phyloP scores from a whole-genome alignment of 495 filamentous ascomycete species.

The Emericellopsis terricola region DNA sequence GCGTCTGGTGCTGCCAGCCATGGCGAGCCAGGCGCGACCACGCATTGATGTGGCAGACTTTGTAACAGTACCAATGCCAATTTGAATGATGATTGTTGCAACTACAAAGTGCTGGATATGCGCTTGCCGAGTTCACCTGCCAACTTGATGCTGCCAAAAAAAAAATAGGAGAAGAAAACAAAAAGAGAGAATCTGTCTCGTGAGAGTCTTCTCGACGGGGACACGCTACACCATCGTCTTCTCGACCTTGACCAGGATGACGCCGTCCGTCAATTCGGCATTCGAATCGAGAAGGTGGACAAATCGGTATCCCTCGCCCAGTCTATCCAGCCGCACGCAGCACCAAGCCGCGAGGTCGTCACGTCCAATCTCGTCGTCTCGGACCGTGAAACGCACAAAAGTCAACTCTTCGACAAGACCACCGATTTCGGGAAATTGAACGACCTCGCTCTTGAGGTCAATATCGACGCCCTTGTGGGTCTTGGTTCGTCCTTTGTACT shows the following conservation, averaged over 20 bases:
- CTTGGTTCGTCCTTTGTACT: constrained; percentile 56
- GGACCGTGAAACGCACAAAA: constrained; percentile 75
- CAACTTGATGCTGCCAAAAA: no score
- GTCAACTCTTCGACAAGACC: constrained; percentile 60
- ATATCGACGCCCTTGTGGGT: constrained; percentile 41
- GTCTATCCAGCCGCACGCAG: constrained; percentile 65
- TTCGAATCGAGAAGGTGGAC: constrained; percentile 50
- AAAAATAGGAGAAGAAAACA: no score
- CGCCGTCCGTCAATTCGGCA: constrained; percentile 40
- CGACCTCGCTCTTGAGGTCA: constrained; percentile 47
- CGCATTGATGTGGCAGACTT: no score
- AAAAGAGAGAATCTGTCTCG: no score
- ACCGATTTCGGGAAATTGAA: constrained; percentile 41
- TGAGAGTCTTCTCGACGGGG: no score
- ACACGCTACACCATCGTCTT: constrained; percentile 31
- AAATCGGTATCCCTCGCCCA: constrained; percentile 58
- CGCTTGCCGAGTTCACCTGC: no score
- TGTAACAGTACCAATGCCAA: no score
- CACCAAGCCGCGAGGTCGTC: constrained; percentile 75
- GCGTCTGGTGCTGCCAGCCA: no score
- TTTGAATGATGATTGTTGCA: no score
- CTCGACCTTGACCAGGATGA: constrained; percentile 49
- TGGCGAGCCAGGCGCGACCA: no score
- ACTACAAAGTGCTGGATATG: no score
- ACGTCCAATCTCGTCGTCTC: constrained; percentile 59